A percentile compares a stretch with the other conserved stretches of the same genome.
Evolutionary conservation across 371 early-diverging fungal genomes (phyloP).

Genomic region (Dentiscutata heterogama): DNA sequence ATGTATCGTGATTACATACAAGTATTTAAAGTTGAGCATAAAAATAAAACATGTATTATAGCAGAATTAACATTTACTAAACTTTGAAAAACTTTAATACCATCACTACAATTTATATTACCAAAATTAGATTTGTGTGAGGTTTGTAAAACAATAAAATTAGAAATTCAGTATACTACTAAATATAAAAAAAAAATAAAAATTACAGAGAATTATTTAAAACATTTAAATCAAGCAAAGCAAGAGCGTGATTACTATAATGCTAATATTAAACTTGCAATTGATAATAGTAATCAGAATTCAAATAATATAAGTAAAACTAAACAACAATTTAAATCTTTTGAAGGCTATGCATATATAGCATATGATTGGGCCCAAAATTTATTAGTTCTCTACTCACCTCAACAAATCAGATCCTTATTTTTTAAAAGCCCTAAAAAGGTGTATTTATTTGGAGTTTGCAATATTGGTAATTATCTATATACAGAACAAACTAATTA

Average conservation of each 20-base stretch:
- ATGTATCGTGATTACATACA: conserved; percentile 1
- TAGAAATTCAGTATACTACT: not conserved
- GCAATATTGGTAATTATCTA: no score
- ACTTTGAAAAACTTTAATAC: conserved; percentile 2
- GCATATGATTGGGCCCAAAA: not conserved
- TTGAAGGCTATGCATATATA: conserved; percentile 9
- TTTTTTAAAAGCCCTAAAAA: conserved; percentile 17
- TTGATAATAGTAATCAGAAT: not conserved
- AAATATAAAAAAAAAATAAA: conserved; percentile 13
- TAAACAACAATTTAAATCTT: not conserved
- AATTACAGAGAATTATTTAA: conserved; percentile 3
- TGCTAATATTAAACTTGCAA: not conserved
- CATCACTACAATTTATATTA: not conserved
- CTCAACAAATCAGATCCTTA: conserved; percentile 4
- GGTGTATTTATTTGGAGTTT: no score
- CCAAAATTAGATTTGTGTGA: conserved; percentile 13
- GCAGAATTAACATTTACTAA: conserved; percentile 6
- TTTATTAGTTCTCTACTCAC: conserved; percentile 19
- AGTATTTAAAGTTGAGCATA: not conserved
- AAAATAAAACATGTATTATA: not conserved
- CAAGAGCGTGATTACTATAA: not conserved
- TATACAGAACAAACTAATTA: no score
- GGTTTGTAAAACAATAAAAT: not conserved
- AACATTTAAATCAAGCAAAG: not conserved
- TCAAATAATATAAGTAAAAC: no score